phyloP scores from a whole-genome alignment of 257 asterid species.

The Nicotiana undulata region DNA sequence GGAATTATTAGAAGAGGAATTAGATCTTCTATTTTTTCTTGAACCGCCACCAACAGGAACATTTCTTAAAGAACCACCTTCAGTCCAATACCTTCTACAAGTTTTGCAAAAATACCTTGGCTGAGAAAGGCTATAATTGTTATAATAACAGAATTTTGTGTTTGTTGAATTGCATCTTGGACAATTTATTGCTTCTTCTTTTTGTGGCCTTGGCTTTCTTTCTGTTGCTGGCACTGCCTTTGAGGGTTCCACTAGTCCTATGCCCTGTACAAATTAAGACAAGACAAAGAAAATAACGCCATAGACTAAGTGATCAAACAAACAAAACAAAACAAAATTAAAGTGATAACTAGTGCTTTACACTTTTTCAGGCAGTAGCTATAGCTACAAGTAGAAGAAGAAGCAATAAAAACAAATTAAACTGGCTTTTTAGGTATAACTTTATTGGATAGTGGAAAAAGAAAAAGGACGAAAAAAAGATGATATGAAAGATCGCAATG shows the following conservation, averaged over 20 bases:
- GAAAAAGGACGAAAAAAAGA: slow-evolving; percentile 8
- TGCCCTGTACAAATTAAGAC: not conserved
- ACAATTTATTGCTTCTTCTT: slow-evolving; percentile 63
- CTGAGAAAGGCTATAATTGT: slow-evolving; percentile 74
- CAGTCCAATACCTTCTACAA: slow-evolving; percentile 87
- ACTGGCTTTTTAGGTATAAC: slow-evolving; percentile 10
- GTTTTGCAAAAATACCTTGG: slow-evolving; percentile 89
- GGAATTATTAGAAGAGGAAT: slow-evolving; percentile 15
- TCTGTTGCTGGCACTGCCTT: not conserved
- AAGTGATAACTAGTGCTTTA: not conserved
- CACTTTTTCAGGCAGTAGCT: not conserved
- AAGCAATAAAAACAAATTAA: slow-evolving; percentile 22
- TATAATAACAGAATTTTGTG: slow-evolving; percentile 86
- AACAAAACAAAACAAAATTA: not conserved
- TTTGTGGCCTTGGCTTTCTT: slow-evolving; percentile 61
- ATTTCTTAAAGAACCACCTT: slow-evolving; percentile 67
- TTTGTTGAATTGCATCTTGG: slow-evolving; percentile 78
- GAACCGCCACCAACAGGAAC: slow-evolving; percentile 96
- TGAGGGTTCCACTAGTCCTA: slow-evolving; percentile 22
- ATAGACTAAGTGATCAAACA: not conserved
- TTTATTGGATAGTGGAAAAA: slow-evolving; percentile 32
- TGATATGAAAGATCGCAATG: slow-evolving; percentile 11
- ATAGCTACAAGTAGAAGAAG: not conserved
- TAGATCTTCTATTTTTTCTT: slow-evolving; percentile 53
- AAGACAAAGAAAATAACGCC: slow-evolving; percentile 10